phyloP scores from a whole-genome alignment of 1,284 basidiomycete genomes.

The Tilletia caries region DNA sequence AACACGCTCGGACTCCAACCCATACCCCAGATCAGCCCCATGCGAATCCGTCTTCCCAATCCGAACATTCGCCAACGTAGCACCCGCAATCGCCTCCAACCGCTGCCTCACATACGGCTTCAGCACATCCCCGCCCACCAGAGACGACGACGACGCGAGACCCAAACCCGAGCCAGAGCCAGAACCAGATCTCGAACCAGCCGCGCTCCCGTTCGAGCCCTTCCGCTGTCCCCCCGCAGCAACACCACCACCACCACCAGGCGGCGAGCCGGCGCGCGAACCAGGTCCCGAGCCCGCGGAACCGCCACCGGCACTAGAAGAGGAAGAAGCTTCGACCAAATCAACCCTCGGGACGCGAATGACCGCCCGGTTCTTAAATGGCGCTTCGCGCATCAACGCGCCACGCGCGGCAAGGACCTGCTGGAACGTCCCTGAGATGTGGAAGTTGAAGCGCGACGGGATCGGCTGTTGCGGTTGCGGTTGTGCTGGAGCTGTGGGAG shows the following conservation, averaged over 20 bases:
- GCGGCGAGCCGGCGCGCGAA: neutral
- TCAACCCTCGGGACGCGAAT: conserved; percentile 89
- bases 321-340: conserved; percentile 61
- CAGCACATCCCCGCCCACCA: conserved; percentile 60
- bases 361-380: conserved; percentile 74
- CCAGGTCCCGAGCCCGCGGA: neutral
- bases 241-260: neutral
- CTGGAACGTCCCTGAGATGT: conserved; percentile 83
- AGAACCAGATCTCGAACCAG: too few species aligned
- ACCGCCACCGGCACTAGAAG: neutral
- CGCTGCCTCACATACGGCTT: conserved; percentile 81
- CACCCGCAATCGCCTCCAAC: conserved; percentile 85
- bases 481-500: neutral
- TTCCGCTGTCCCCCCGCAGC: neutral
- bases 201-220: too few species aligned
- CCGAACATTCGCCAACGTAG: conserved; percentile 81
- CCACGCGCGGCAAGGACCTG: conserved; percentile 88
- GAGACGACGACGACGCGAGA: neutral
- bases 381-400: conserved; percentile 78
- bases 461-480: neutral
- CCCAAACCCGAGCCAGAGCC: neutral
- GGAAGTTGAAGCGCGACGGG: conserved; percentile 64
- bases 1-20: conserved; percentile 85
- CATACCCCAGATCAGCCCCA: conserved; percentile 55
- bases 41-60: conserved; percentile 59